phyloP scores from a whole-genome alignment of 768 basidiomycete genomes.

The Mrakia hoshinonis region DNA sequence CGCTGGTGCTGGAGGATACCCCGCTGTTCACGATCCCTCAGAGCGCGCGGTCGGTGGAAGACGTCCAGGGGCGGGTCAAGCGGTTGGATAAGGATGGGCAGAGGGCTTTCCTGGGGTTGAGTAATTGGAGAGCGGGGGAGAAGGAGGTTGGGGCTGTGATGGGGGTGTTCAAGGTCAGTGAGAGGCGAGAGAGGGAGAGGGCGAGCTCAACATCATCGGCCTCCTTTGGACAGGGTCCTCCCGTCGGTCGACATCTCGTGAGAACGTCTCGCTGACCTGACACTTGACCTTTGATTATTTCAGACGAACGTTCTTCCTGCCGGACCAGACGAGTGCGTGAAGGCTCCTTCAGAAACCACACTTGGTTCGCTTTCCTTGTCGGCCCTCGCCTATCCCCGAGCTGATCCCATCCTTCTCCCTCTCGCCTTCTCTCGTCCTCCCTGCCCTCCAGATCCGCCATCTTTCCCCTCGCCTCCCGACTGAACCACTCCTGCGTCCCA shows the following conservation, averaged over 20 bases:
- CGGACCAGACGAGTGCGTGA: slow-evolving; percentile 18
- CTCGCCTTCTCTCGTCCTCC: not conserved
- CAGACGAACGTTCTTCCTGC: slow-evolving; percentile 28
- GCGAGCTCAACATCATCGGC: not conserved
- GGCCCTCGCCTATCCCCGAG: not conserved
- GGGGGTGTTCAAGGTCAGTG: slow-evolving; percentile 26
- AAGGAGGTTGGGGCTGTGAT: slow-evolving; percentile 14
- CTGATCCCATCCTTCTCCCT: not conserved
- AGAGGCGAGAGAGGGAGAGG: not conserved
- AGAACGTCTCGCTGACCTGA: not conserved
- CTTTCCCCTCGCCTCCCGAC: slow-evolving; percentile 24
- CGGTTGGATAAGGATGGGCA: not conserved
- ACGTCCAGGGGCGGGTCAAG: not conserved
- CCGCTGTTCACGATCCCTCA: slow-evolving; percentile 20
- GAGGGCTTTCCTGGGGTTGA: slow-evolving; percentile 4
- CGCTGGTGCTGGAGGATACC: slow-evolving; percentile 10
- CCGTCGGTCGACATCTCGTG: not conserved
- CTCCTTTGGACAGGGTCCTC: not conserved
- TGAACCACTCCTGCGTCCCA: slow-evolving; percentile 28
- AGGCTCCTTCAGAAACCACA: too few species aligned
- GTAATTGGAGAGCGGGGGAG: slow-evolving; percentile 5
- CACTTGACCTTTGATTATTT: not conserved
- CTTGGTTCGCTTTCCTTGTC: not conserved
- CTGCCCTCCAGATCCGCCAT: slow-evolving; percentile 23
- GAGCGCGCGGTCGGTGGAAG: not conserved